Evolutionary conservation across 2,329 filamentous ascomycete species (phyloP).

Genomic region (Pseudogymnoascus sp.): DNA sequence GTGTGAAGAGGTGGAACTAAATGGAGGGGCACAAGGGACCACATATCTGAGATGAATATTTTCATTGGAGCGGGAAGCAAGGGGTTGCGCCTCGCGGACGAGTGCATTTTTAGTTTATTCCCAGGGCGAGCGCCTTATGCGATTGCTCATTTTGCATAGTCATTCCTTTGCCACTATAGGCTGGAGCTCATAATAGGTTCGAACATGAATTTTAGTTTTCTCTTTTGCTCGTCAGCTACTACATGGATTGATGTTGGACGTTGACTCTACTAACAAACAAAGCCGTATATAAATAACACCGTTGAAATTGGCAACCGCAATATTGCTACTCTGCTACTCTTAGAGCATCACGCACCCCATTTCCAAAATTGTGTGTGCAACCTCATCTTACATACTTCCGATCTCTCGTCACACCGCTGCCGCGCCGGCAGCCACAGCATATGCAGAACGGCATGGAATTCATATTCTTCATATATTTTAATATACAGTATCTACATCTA

Average conservation of each 20-base stretch:
- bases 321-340: no score
- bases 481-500: slow-evolving; percentile 11
- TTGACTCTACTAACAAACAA: no score
- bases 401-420: not conserved
- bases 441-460: slow-evolving; percentile 8
- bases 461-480: slow-evolving; percentile 9
- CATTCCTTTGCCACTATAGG: not conserved
- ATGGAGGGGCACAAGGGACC: not conserved
- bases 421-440: not conserved
- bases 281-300: no score
- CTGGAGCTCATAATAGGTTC: not conserved
- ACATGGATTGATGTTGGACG: no score
- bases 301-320: no score
- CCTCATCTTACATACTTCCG: not conserved
- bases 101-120: not conserved
- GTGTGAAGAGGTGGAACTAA: not conserved
- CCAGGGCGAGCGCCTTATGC: not conserved
- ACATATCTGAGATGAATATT: not conserved
- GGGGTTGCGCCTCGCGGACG: not conserved
- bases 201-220: no score
- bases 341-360: not conserved
- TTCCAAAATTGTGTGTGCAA: not conserved
- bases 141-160: not conserved
- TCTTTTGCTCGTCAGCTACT: no score
- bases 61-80: not conserved